These are phyloP conservation scores for Candida broadrunensis DNA, from an alignment of 805 yeast genomes.

Conservation along the genomic window DNA sequence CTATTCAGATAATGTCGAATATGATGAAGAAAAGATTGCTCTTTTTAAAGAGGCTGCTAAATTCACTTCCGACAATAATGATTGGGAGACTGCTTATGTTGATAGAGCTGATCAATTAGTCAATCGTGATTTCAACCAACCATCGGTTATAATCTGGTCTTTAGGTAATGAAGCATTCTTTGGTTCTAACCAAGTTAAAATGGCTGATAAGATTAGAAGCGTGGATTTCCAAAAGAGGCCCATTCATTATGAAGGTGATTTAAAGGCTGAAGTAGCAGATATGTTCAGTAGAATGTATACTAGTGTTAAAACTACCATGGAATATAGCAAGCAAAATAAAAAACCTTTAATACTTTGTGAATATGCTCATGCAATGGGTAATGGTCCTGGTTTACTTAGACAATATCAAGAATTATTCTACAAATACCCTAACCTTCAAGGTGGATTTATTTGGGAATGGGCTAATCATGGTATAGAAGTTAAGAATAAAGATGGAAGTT, in stretches of 20 bases:
- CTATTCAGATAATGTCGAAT: constrained; percentile 7
- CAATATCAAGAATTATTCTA: constrained; percentile 31
- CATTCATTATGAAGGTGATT: constrained; percentile 33
- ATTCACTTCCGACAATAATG: constrained; percentile 26
- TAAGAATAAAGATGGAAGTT: constrained; percentile 5
- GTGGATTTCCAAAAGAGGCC: constrained; percentile 22
- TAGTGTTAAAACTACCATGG: constrained; percentile 15
- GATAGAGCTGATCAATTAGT: constrained; percentile 29
- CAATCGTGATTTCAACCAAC: constrained; percentile 29
- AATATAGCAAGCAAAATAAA: constrained; percentile 8
- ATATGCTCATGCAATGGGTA: constrained; percentile 38
- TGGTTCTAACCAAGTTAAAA: constrained; percentile 27
- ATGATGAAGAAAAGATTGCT: constrained; percentile 4
- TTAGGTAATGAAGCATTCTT: constrained; percentile 36
- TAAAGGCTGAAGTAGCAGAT: constrained; percentile 21
- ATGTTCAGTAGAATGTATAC: constrained; percentile 32
- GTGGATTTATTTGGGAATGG: constrained; percentile 42
- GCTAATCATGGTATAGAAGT: constrained; percentile 31
- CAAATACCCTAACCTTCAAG: constrained; percentile 23
- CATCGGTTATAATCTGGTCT: constrained; percentile 35
- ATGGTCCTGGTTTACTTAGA: constrained; percentile 31
- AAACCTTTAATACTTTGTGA: constrained; percentile 35
- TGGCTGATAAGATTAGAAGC: constrained; percentile 21
- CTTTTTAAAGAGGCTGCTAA: constrained; percentile 13
- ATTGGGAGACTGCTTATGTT: constrained; percentile 29